Percentiles rank a stretch among this genome's conserved stretches.
Evolutionary conservation across 768 basidiomycete genomes (phyloP).

Genomic region (Lyophyllum semitale): DNA sequence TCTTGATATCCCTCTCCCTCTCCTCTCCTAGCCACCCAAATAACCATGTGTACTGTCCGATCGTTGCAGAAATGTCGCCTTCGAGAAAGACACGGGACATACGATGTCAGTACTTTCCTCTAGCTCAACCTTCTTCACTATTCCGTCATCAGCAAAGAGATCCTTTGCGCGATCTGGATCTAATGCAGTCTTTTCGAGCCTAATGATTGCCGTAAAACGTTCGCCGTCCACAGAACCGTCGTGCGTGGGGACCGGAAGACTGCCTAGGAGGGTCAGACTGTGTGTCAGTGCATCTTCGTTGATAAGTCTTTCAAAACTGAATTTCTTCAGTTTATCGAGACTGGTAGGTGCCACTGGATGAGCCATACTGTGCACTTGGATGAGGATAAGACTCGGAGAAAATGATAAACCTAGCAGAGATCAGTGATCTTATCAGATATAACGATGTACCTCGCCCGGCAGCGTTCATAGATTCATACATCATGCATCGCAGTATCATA

Average conservation of each 20-base stretch:
- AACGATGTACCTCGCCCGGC: too few relatives aligned
- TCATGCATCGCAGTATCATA: too few relatives aligned
- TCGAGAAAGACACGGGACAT: conserved; percentile 22
- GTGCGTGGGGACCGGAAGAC: conserved; percentile 37
- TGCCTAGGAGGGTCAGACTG: conserved; percentile 69
- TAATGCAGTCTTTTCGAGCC: conserved; percentile 76
- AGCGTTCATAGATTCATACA: too few relatives aligned
- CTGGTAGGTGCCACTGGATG: conserved; percentile 32
- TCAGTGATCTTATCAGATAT: conserved; percentile 1
- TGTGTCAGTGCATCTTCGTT: conserved; percentile 67
- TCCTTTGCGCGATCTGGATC: conserved; percentile 37
- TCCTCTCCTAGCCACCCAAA: conserved; percentile 64
- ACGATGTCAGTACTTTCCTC: conserved; percentile 74
- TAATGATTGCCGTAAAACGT: conserved; percentile 63
- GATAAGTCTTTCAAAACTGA: conserved; percentile 56
- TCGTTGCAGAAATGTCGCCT: too few relatives aligned
- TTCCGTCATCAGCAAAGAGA: conserved; percentile 37
- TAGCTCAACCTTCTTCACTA: conserved; percentile 44
- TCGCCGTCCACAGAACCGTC: conserved; percentile 4
- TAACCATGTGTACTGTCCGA: conserved; percentile 74
- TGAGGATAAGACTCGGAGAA: background rate
- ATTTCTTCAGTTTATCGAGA: conserved; percentile 43
- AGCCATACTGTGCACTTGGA: conserved; percentile 25
- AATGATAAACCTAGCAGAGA: background rate
- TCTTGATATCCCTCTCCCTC: conserved; percentile 67